Evolutionary conservation across 2,329 filamentous ascomycete species (phyloP), one percentile per base, ranked within the genome.

Genomic region (Thermomyces lanuginosus): DNA sequence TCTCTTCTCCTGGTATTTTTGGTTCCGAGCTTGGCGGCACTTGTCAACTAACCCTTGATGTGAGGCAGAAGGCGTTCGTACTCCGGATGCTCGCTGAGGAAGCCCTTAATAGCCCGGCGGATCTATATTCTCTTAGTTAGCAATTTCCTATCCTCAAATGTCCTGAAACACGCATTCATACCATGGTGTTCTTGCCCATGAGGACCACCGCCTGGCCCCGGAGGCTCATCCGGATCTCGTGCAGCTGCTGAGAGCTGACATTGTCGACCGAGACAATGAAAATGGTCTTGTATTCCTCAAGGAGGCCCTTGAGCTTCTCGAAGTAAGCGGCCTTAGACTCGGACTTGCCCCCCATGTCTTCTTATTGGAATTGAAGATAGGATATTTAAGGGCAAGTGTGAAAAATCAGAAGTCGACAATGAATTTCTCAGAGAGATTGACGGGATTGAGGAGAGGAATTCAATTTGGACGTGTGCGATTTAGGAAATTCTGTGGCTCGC

Each of bases 141-240:
- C 37, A 15, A 29, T 36, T 21, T 17, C 15, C 11, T 16, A 18
- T 11, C 4, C 27, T 26, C 24, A 24, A n/a, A 14, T 8, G 22
- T 13, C 21, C 28, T 35, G 28, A 39, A 24, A 33, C 15, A 29
- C 12, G 8, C 7, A 7, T 12, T 35, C 24, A 34, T 63, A 89
- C 86, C 89, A 98, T 98, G 64, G 89, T 98, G 76, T 98, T 98
- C 78, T 93, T 95, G 60, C 86, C 89, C 89, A 95, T 95, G 66
- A 98, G 71, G 49, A 98, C 84, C 48, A 95, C 79, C 64, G 73
- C 84, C 63, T 92, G 66, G 39, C 76, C 77, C 60, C 89, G 84
- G 60, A 98, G 79, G 52, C 81, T 64, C 53, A 76, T 66, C 61
- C 89, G 80, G 63, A 98, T 95, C 75, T 98, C 89, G 81, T 98